A percentile compares a stretch with the other conserved stretches of the same genome.
These are phyloP conservation scores for Malus hybrid DNA, from an alignment of 331 rosid species.

Conservation along the genomic window DNA sequence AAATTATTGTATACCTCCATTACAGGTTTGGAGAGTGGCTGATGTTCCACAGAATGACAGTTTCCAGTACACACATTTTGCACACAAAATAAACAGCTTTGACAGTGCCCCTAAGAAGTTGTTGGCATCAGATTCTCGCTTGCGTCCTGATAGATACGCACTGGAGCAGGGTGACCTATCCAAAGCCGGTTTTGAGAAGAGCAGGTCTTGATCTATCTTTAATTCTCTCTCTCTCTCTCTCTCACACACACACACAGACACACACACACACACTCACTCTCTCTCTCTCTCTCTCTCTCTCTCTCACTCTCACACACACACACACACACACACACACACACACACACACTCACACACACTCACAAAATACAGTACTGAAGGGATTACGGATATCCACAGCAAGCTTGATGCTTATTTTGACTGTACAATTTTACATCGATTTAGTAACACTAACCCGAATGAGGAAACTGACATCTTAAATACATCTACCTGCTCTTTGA, in stretches of 20 bases:
- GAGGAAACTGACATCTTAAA: neutral
- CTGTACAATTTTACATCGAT: neutral
- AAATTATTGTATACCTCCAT: neutral
- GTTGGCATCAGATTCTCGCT: slow-evolving; percentile 84
- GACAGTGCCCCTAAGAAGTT: slow-evolving; percentile 74
- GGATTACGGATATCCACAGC: too few relatives aligned
- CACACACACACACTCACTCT: too few relatives aligned
- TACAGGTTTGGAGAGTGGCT: slow-evolving; percentile 36
- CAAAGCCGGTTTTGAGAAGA: slow-evolving; percentile 80
- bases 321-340: too few relatives aligned
- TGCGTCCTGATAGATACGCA: slow-evolving; percentile 87
- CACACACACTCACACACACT: too few relatives aligned
- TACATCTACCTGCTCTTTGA: neutral
- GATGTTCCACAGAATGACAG: slow-evolving; percentile 60
- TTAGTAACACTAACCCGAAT: neutral
- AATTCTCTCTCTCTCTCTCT: neutral
- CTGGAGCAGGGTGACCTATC: slow-evolving; percentile 80
- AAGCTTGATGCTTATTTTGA: too few relatives aligned
- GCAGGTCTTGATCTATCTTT: slow-evolving; percentile 41
- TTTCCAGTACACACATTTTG: slow-evolving; percentile 73
- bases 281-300: neutral
- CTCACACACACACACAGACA: neutral
- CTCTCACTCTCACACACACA: neutral
- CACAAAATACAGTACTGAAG: too few relatives aligned
- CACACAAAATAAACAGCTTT: slow-evolving; percentile 82